phyloP scores from a whole-genome alignment of 345 rosid genomes.

The Acer yangbiense region DNA sequence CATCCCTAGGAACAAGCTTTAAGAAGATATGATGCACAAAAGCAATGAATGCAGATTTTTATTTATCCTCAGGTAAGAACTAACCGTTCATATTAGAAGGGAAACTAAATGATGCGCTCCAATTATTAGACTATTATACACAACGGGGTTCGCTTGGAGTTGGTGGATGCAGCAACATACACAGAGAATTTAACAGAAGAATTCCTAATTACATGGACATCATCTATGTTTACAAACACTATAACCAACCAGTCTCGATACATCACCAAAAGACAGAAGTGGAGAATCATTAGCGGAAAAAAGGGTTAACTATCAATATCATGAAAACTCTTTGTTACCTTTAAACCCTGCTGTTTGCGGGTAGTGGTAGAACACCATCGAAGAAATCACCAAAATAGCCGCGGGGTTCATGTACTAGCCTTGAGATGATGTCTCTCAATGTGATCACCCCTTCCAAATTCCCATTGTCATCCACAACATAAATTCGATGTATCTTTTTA shows the following conservation, averaged over 20 bases:
- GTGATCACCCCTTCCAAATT: conserved; percentile 93
- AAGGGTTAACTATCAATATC: neutral
- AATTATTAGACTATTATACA: conserved; percentile 25
- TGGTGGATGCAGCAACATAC: conserved; percentile 22
- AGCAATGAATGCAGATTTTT: neutral
- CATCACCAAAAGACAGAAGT: conserved; percentile 4
- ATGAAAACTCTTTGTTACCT: neutral
- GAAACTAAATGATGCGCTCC: conserved; percentile 11
- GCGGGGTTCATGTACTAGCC: conserved; percentile 91
- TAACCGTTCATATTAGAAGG: neutral
- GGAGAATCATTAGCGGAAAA: neutral
- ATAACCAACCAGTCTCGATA: conserved; percentile 19
- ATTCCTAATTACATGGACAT: conserved; percentile 29
- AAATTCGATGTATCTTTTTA: conserved; percentile 70
- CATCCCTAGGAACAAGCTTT: no score
- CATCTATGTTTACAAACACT: conserved; percentile 28
- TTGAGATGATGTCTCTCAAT: conserved; percentile 83
- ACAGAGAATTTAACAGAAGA: conserved; percentile 16
- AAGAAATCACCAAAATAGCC: conserved; percentile 99
- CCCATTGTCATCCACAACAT: conserved; percentile 78
- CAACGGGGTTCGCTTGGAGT: neutral
- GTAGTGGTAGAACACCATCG: conserved; percentile 83
- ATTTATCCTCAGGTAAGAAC: neutral
- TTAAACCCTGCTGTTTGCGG: conserved; percentile 73
- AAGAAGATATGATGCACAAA: neutral